phyloP scores from a whole-genome alignment of 2,329 filamentous ascomycete species.

The Fusarium tjaetaba region DNA sequence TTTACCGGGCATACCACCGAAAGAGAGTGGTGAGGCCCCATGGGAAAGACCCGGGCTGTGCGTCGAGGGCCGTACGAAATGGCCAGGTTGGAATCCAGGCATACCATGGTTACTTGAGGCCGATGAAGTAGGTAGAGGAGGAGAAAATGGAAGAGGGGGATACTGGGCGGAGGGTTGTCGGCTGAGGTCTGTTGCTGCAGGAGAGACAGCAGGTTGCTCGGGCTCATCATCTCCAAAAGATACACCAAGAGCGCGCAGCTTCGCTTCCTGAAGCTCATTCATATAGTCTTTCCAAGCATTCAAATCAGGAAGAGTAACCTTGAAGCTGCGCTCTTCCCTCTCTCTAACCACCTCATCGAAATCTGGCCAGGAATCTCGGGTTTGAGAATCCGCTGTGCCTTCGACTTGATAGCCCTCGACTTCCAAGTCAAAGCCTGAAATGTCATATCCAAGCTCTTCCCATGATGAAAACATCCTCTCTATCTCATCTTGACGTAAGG shows the following conservation, averaged over 20 bases:
- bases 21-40: constrained; percentile 77
- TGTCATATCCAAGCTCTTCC: constrained; percentile 75
- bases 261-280: constrained; percentile 85
- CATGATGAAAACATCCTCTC: constrained; percentile 71
- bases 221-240: constrained; percentile 80
- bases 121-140: constrained; percentile 82
- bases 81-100: constrained; percentile 65
- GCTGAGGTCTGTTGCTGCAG: constrained; percentile 69
- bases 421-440: constrained; percentile 73
- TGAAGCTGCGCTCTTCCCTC: constrained; percentile 61
- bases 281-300: constrained; percentile 81
- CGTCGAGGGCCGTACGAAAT: constrained; percentile 69
- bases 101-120: constrained; percentile 73
- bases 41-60: constrained; percentile 72
- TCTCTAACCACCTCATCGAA: constrained; percentile 67
- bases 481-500: constrained; percentile 66
- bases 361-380: constrained; percentile 74
- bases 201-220: constrained; percentile 71
- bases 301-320: constrained; percentile 75
- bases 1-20: constrained; percentile 66
- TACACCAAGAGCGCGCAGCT: constrained; percentile 90
- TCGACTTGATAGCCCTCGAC: constrained; percentile 54
- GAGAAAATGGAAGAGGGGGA: constrained; percentile 81
- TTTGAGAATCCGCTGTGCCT: constrained; percentile 65
- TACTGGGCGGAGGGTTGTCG: constrained; percentile 79